Base-by-base conservation (phyloP, 164 flowering plant genomes). In the Tetrastigma voinierianum region DNA sequence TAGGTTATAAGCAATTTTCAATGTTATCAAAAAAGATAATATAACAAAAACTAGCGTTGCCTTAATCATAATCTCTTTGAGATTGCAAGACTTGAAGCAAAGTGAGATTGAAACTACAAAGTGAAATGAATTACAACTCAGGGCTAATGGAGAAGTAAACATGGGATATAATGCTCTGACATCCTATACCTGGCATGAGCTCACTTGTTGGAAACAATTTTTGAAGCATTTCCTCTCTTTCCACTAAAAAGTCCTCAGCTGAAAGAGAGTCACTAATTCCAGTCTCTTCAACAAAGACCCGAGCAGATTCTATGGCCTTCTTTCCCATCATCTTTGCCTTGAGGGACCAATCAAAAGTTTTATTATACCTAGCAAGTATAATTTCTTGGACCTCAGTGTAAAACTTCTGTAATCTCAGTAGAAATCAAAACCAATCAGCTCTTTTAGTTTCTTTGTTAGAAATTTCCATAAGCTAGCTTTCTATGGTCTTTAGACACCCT, bases 241-340 rank as follows among this genome's bases (percentile, higher is more conserved):
- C 90, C 10, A 84, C 82, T 63, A 94, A 84, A 76, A 94, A 94
- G 45, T 83, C 85, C 70, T 84, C 96, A 59, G 98, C 79, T 0
- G 88, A 74, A n/a, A 91, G 90, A 53, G 83, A 67, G 63, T 83
- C 91, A 77, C 88, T 87, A n/a, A 91, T 83, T 52, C n/a, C 97
- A 32, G 84, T 81, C 77, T 85, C 96, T 76, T 90, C 86, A 66
- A 94, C 95, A 84, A 94, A 91, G 40, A 94, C 76, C 20, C 76
- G 70, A 46, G 97, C 96, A 68, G 98, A 80, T 73, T 94, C 98
- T 15, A 88, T 75, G n/a, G 97, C 97, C 73, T 94, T 91, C 81
- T 46, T 88, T 43, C 98, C 98, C 96, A 94, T 94, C 98, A 94
- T 87, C 68, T 90, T 94, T 51, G 97, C 88, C 79, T 90, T 94